Base-by-base conservation (phyloP, 805 yeast genomes). In the Spathaspora gorwiae region DNA sequence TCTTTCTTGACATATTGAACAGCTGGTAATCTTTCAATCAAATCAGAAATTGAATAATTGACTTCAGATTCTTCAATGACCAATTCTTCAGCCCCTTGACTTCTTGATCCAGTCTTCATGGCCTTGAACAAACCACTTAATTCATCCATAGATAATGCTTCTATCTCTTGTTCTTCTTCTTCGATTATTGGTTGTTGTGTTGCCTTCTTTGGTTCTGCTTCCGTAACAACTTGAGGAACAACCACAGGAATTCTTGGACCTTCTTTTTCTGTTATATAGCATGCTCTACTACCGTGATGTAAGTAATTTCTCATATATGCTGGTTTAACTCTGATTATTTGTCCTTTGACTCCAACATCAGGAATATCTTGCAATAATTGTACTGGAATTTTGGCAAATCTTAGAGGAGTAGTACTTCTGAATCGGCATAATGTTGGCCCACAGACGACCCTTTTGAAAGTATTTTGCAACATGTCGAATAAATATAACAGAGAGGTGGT, bases 271-370 rank as follows among this genome's bases (percentile, higher is more conserved):
- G 64, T 60, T 19, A 88, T 73, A 57, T 88, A 90, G 14, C 79
- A 76, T 3, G 96, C 97, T 37, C 88, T 86, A 55, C 87, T 83
- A 48, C 70, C 56, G 37, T 79, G 78, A 55, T 88, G 88, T 46
- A 90, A 74, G 54, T 68, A 78, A 65, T 87, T 87, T 59, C 92
- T 79, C 96, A 90, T 90, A 50, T 79, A 72, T 19, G 89, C 86
- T 29, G 96, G 90, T 50, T 80, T 75, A 14, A 90, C 96, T 32
- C 76, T 70, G 27, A 84, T 73, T 37, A 90, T 74, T 66, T 90
- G 84, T 32, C 97, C 97, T 48, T 67, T 70, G 19, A 67, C 67
- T 15, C 95, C 95, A 45, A 83, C 64, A 11, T 75, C 75, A 29
- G 81, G 78, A 57, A 80, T 75, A 56, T 87, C 87, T 55, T 72